These are phyloP conservation scores for Hymenoscyphus linearis DNA, from an alignment of 2,329 filamentous ascomycete genomes.

Conservation along the genomic window DNA sequence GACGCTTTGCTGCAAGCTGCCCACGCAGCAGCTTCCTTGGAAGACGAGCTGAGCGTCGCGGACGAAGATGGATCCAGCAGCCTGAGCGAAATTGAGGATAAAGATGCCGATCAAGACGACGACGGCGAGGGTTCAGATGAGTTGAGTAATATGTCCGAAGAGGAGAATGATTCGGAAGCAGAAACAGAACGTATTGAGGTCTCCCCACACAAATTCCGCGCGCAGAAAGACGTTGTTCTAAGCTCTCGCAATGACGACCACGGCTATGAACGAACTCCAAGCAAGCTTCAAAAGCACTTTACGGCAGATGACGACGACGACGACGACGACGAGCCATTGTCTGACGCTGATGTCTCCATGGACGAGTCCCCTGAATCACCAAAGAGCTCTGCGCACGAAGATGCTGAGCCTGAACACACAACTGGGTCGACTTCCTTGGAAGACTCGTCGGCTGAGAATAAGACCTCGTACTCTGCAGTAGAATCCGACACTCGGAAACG, in stretches of 20 bases:
- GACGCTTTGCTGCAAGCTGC: constrained; percentile 28
- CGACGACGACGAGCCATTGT: constrained; percentile 33
- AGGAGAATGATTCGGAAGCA: constrained; percentile 73
- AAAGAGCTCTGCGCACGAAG: constrained; percentile 37
- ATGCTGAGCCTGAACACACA: constrained; percentile 27
- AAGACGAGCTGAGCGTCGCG: constrained; percentile 30
- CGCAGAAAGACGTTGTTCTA: constrained; percentile 55
- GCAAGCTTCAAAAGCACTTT: constrained; percentile 64
- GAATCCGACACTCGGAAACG: constrained; percentile 34
- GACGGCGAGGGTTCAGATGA: constrained; percentile 40
- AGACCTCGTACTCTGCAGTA: constrained; percentile 18
- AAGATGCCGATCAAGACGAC: constrained; percentile 58
- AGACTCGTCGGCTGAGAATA: constrained; percentile 25
- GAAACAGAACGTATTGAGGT: constrained; percentile 91
- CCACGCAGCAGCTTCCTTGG: constrained; percentile 20
- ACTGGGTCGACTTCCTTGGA: constrained; percentile 34
- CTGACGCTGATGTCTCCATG: constrained; percentile 33
- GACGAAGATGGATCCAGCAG: constrained; percentile 72
- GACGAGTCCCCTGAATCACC: constrained; percentile 33
- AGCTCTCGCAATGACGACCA: constrained; percentile 49
- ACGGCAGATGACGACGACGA: constrained; percentile 40
- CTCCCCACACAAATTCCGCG: constrained; percentile 66
- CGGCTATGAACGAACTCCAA: constrained; percentile 63
- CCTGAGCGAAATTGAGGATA: constrained; percentile 85
- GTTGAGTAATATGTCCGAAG: constrained; percentile 38